These are phyloP conservation scores for Tolypocladium cylindrosporum DNA, from an alignment of 2,329 filamentous ascomycete genomes.

Conservation along the genomic window DNA sequence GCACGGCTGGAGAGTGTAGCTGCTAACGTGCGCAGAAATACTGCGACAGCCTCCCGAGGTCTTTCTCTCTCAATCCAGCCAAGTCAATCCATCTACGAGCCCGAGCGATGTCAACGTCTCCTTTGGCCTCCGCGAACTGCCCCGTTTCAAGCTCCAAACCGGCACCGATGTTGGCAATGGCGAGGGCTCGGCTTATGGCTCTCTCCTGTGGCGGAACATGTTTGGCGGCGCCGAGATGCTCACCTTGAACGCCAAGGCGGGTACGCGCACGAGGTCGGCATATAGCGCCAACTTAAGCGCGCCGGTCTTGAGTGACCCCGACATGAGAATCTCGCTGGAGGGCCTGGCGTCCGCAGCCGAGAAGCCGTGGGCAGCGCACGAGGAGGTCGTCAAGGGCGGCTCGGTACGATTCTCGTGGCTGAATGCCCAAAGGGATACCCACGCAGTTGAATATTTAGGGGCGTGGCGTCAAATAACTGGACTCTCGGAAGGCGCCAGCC, in stretches of 20 bases:
- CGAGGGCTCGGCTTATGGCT: constrained; percentile 88
- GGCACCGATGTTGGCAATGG: constrained; percentile 90
- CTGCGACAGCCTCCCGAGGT: constrained; percentile 76
- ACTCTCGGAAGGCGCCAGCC: constrained; percentile 64
- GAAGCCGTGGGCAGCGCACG: constrained; percentile 89
- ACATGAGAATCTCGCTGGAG: constrained; percentile 69
- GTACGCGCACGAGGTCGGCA: constrained; percentile 82
- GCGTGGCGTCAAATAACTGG: constrained; percentile 85
- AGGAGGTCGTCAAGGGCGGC: constrained; percentile 75
- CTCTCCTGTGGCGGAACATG: constrained; percentile 79
- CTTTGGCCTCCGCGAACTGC: constrained; percentile 72
- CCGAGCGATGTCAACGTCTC: constrained; percentile 76
- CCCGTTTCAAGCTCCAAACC: constrained; percentile 79
- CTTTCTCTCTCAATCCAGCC: constrained; percentile 67
- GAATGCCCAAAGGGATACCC: constrained; percentile 51
- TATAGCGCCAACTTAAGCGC: constrained; percentile 82
- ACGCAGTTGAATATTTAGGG: constrained; percentile 71
- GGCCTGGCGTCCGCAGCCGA: constrained; percentile 74
- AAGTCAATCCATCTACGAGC: constrained; percentile 56
- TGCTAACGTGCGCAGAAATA: constrained; percentile 50
- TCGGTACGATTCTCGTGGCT: constrained; percentile 70
- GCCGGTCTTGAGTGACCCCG: constrained; percentile 75
- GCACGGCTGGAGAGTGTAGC: constrained; percentile 8
- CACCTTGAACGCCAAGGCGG: constrained; percentile 76
- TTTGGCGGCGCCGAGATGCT: constrained; percentile 90